phyloP scores from a whole-genome alignment of 306 rosid species.

The Trichosanthes cucumerina region DNA sequence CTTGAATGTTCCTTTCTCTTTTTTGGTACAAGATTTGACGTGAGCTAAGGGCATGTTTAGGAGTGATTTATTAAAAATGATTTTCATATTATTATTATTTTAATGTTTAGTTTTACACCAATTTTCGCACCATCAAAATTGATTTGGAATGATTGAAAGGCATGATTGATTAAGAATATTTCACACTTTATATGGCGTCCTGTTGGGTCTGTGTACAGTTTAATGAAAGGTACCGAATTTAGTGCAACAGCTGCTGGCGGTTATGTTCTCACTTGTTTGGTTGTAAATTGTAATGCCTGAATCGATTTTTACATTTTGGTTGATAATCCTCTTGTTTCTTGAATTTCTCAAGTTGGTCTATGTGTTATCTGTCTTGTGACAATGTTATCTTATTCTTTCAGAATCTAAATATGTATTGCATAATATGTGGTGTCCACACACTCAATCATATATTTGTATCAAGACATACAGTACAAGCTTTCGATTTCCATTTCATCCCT shows the following conservation, averaged over 20 bases:
- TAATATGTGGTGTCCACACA: neutral
- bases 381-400: neutral
- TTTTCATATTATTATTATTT: too few species aligned
- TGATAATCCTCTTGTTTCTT: neutral
- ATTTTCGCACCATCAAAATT: too few species aligned
- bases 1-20: neutral
- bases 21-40: neutral
- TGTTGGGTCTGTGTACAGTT: neutral
- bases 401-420: neutral
- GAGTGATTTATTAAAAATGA: neutral
- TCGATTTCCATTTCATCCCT: neutral
- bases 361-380: neutral
- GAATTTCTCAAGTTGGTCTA: neutral
- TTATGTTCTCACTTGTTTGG: neutral
- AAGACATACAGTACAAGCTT: neutral
- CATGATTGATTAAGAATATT: neutral
- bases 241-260: neutral
- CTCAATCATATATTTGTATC: neutral
- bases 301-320: neutral
- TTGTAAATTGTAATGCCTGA: neutral
- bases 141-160: neutral
- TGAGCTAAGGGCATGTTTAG: neutral
- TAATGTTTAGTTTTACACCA: neutral
- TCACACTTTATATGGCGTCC: neutral
- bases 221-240: neutral